Evolutionary conservation across 371 early-diverging fungal species (phyloP).

Genomic region (Polyrhizophydium stewartii): DNA sequence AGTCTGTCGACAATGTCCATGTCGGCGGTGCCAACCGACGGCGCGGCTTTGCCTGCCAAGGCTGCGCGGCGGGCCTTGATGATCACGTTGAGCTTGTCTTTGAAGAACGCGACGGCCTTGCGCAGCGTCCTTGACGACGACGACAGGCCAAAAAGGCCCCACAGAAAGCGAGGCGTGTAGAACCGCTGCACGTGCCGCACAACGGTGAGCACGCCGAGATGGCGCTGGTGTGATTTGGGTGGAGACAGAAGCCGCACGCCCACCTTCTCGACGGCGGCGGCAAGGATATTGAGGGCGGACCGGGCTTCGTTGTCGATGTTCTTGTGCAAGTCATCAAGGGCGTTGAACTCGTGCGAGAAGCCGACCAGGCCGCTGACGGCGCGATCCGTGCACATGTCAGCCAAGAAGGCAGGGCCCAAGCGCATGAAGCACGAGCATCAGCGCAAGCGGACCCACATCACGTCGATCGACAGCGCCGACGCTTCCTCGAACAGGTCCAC

Average conservation of each 20-base stretch:
- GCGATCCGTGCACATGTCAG: too few relatives aligned
- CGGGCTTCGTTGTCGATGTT: neutral
- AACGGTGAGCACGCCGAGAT: neutral
- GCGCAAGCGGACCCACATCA: too few relatives aligned
- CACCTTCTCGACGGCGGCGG: neutral
- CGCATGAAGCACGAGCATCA: too few relatives aligned
- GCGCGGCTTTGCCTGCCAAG: neutral
- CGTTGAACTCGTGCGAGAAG: neutral
- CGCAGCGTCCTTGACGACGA: neutral
- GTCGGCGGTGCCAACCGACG: neutral
- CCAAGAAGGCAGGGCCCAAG: too few relatives aligned
- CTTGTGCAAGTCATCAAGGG: neutral
- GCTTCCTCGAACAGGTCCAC: too few relatives aligned
- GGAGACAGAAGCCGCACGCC: neutral
- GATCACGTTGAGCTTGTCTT: neutral
- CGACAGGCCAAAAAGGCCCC: neutral
- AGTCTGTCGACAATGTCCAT: slow-evolving; percentile 1
- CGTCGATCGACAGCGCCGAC: too few relatives aligned
- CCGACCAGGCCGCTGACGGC: neutral
- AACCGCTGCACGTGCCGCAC: neutral
- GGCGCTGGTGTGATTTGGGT: neutral
- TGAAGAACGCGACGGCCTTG: neutral
- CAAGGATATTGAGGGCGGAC: neutral
- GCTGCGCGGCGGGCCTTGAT: neutral
- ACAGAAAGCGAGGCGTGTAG: neutral